Evolutionary conservation across 2,329 filamentous ascomycete species (phyloP).

Genomic region (Apiospora arundinis): DNA sequence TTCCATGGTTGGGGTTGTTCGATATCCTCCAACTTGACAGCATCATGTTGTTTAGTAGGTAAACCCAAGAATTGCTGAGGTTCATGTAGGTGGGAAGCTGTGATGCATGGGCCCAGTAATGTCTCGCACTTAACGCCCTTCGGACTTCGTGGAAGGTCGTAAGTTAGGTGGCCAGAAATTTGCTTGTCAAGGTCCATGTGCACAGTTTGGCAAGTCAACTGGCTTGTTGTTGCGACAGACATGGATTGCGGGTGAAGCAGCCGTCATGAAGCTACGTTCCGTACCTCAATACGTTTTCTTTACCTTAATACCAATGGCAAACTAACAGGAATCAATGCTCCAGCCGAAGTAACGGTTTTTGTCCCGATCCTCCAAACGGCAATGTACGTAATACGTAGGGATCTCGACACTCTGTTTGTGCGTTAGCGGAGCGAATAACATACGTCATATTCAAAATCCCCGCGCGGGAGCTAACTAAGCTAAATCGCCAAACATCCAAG

Average conservation of each 20-base stretch:
- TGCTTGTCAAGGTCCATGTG: background rate
- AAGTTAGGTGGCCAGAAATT: background rate
- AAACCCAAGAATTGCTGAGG: background rate
- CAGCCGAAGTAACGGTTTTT: background rate
- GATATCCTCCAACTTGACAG: background rate
- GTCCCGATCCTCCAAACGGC: background rate
- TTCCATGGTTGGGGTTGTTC: background rate
- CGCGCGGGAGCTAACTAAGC: too few relatives aligned
- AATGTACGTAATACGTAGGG: background rate
- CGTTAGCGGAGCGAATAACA: too few relatives aligned
- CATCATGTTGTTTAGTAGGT: background rate
- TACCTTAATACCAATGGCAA: background rate
- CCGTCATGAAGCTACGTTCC: background rate
- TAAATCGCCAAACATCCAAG: too few relatives aligned
- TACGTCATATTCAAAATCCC: too few relatives aligned
- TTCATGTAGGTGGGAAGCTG: background rate
- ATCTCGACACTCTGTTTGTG: too few relatives aligned
- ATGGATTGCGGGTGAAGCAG: background rate
- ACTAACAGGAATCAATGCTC: background rate
- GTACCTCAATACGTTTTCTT: background rate
- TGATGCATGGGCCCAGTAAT: background rate
- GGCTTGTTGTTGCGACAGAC: background rate
- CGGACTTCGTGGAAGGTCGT: background rate
- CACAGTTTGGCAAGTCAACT: background rate
- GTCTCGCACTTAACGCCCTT: background rate